Base-by-base conservation (phyloP, 1,284 basidiomycete genomes). In the Rhodotorula mucilaginosa region DNA sequence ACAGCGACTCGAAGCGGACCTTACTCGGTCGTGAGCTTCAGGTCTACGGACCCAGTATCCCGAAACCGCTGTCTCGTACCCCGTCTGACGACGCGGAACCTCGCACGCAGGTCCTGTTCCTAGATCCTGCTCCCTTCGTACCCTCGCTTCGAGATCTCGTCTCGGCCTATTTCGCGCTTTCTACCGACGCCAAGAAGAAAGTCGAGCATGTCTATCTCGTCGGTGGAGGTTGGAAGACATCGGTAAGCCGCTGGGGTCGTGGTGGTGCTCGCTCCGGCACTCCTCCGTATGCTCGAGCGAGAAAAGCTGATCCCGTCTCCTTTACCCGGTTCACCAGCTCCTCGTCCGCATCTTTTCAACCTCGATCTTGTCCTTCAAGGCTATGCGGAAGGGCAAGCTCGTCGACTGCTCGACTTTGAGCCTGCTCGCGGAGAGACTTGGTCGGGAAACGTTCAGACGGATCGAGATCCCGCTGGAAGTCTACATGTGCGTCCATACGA, bases 381-480 rank as follows among this genome's bases (percentile, higher is more conserved):
- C 67, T 2, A 58, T 69, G 0, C 44, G 49, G 56, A 54, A 54
- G 31, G 44, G 56, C 1, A 76, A 76, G 64, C 61, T 74, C 18
- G 61, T 54, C 0, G 69, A 68, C 21, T 68, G 63, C 39, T 18
- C 61, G 5, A 49, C 23, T 1, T 26, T 76, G 48, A 58, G 18
- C 13, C 18, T 6, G 1, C 58, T 73, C 2, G 71, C 75, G 1
- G 23, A 21, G 1, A 59, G 65, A 34, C 0, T 72, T 5, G 75
- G 75, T 2, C n/a, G n/a, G 16, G 48, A 71, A 46, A 15, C n/a
- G 26, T 74, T 76, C 58, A 31, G 29, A n/a, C 19, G 49, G 29
- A 19, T 76, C 48, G 75, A 74, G 16, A 63, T 76, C 26, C 75
- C 75, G n/a, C 59, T 64, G 5, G 70, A 76, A 39, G 70, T 74